Conservation (phyloP, 768 basidiomycete genomes). For the Leccinum imitatum region DNA sequence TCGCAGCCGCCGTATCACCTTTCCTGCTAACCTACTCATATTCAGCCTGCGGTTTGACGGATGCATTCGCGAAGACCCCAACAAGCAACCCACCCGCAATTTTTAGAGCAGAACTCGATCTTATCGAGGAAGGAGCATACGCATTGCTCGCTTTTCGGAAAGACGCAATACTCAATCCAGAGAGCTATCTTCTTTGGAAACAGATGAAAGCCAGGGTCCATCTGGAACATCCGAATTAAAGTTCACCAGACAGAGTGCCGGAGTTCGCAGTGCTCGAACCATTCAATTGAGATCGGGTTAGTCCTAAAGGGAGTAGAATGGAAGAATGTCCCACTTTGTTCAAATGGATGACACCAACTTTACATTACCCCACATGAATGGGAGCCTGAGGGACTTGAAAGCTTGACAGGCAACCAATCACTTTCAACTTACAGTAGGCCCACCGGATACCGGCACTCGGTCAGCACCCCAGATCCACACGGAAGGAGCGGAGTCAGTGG, state of each 20-base stretch:
- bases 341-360: neutral
- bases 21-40: conserved; percentile 41
- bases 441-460: neutral
- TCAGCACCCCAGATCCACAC: conserved; percentile 4
- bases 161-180: neutral
- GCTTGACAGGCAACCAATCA: neutral
- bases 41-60: conserved; percentile 23
- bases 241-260: neutral
- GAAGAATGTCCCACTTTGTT: conserved; percentile 5
- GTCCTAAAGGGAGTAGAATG: conserved; percentile 8
- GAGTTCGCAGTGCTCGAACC: neutral
- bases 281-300: conserved; percentile 6
- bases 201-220: neutral
- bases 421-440: neutral
- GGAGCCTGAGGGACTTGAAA: neutral
- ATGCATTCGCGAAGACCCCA: conserved; percentile 7
- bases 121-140: neutral
- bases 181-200: neutral
- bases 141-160: conserved; percentile 3
- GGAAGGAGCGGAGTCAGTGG: neutral
- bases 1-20: conserved; percentile 10
- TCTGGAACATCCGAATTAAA: neutral
- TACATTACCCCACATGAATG: neutral
- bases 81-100: conserved; percentile 2
- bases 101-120: conserved; percentile 1